phyloP scores from a whole-genome alignment of 148 eudicot species.

The Nepenthes gracilis region DNA sequence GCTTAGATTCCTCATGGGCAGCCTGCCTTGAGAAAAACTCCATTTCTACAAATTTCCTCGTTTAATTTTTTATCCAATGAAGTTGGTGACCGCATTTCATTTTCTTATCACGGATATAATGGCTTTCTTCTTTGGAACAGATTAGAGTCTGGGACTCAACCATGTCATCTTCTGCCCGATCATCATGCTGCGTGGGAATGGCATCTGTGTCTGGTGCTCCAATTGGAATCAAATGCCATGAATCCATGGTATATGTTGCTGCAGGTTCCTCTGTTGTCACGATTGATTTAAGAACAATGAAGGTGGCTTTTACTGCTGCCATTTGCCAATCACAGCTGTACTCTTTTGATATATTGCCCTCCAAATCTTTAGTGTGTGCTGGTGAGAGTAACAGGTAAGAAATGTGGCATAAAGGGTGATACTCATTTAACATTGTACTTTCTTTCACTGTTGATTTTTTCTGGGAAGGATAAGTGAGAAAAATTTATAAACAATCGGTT shows the following conservation, averaged over 20 bases:
- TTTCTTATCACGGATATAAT: neutral
- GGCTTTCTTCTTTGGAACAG: conserved; percentile 12
- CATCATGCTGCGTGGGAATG: conserved; percentile 62
- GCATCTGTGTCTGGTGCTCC: conserved; percentile 39
- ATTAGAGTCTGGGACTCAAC: conserved; percentile 70
- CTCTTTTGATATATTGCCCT: conserved; percentile 53
- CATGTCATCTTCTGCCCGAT: conserved; percentile 39
- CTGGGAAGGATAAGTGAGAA: no score
- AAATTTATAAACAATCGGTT: no score
- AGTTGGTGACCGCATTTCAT: neutral
- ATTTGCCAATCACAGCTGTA: conserved; percentile 22
- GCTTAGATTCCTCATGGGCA: no score
- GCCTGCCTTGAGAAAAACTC: no score
- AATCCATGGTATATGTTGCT: conserved; percentile 57
- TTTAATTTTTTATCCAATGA: no score
- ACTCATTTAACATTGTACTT: no score
- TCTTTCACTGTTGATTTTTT: no score
- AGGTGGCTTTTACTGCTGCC: conserved; percentile 30
- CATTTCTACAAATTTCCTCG: no score
- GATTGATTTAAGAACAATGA: conserved; percentile 69
- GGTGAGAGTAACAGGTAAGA: conserved; percentile 49
- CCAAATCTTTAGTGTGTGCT: conserved; percentile 55
- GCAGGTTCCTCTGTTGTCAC: conserved; percentile 43
- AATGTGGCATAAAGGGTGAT: neutral
- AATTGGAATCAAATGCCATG: conserved; percentile 63